Percentiles rank a stretch among this genome's conserved stretches.
Conservation (phyloP, 495 filamentous ascomycete genomes). For the Penicillium steckii region DNA sequence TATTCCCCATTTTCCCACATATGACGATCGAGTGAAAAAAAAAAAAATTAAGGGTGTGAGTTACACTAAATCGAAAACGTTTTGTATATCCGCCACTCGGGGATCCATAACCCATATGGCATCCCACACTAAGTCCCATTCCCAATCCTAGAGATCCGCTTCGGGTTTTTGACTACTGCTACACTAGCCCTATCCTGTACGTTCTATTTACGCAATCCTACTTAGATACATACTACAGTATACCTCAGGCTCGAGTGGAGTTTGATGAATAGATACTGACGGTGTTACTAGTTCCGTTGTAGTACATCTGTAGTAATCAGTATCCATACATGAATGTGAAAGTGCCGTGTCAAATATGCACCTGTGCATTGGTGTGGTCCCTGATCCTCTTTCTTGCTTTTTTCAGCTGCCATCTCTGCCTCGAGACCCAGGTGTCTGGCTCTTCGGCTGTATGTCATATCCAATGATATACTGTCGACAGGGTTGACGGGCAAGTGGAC, state of each 20-base stretch:
- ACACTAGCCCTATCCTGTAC: no score
- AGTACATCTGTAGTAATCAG: no score
- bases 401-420: conserved; percentile 30
- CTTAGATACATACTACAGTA: background rate
- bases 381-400: conserved; percentile 3
- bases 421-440: conserved; percentile 23
- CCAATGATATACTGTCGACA: conserved; percentile 7
- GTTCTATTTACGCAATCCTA: no score
- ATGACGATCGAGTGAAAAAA: background rate
- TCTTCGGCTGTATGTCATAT: conserved; percentile 5
- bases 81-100: conserved; percentile 9
- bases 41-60: background rate
- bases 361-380: conserved; percentile 3
- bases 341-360: conserved; percentile 3
- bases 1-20: background rate
- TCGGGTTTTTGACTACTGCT: no score
- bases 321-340: no score
- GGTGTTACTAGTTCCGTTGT: no score
- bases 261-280: no score
- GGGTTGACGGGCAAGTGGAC: background rate
- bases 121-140: no score
- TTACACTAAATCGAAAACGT: background rate
- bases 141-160: background rate
- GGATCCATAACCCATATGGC: background rate
- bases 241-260: conserved; percentile 11